Conservation (phyloP, 1,139 yeast genomes). For the Debaryomyces psychrophilus region DNA sequence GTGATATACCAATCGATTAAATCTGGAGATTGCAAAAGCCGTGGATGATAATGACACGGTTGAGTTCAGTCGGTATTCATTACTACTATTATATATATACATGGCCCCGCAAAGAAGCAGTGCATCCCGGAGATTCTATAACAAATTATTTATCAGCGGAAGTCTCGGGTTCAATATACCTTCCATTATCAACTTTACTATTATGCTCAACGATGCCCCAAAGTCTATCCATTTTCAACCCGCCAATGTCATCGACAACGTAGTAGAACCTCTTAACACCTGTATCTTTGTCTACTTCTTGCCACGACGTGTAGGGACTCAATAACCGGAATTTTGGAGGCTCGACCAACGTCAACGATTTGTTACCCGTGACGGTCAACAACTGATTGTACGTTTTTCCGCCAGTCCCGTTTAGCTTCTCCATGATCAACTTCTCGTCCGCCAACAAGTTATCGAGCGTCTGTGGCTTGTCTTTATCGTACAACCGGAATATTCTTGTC, state of each 20-base stretch:
- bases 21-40: neutral
- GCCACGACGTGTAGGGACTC: constrained; percentile 67
- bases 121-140: neutral
- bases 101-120: neutral
- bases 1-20: constrained; percentile 3
- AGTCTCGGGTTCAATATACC: constrained; percentile 37
- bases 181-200: constrained; percentile 68
- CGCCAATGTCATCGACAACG: constrained; percentile 76
- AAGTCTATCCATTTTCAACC: constrained; percentile 78
- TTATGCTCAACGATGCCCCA: constrained; percentile 79
- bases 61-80: neutral
- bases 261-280: constrained; percentile 49
- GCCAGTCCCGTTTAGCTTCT: constrained; percentile 69
- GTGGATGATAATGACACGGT: neutral
- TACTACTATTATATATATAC: constrained; percentile 4
- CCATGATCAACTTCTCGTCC: constrained; percentile 70
- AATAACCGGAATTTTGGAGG: constrained; percentile 30
- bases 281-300: constrained; percentile 42
- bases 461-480: constrained; percentile 64
- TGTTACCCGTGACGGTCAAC: constrained; percentile 50
- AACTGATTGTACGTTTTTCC: constrained; percentile 65
- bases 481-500: constrained; percentile 69
- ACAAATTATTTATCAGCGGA: constrained; percentile 1
- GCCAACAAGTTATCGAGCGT: constrained; percentile 60
- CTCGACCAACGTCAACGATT: constrained; percentile 41